Base-by-base conservation (phyloP, 805 yeast species). In the Debaryomyces hansenii region DNA sequence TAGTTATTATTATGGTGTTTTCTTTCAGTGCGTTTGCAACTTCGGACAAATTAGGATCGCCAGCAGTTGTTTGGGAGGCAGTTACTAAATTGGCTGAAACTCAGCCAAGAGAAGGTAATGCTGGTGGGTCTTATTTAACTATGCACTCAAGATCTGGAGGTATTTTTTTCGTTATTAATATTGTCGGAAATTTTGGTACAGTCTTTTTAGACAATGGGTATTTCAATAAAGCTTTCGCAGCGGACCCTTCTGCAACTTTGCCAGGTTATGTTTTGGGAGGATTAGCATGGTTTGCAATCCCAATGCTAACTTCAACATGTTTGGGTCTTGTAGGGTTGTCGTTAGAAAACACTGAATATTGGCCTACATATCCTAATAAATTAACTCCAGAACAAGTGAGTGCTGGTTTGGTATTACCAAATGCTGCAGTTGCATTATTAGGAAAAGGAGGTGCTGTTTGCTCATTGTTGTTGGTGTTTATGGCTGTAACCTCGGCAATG, bases 401-500 rank as follows among this genome's bases (percentile, higher is more conserved):
- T 51, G 85, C 91, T n/a, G 97, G 97, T 29, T 72, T 90, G 48
- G 90, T 82, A 8, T 70, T 86, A 46, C 89, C 89, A 7, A 80
- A 80, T 51, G 86, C 96, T 34, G 95, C 96, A 1, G 85, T 82
- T 36, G 89, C 96, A 0, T 69, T 90, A 36, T 74, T 90, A 67
- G 97, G 97, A 43, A 84, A 76, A 52, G 88, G 92, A 56, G 97
- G 97, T 51, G 96, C 95, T 4, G 91, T 82, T 40, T 91, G 91
- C 31, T 78, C 90, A 8, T 75, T 90, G 52, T 64, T 90, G 29
- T 69, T 90, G 74, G 80, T 90, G 9, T 90, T 90, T 66, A 87
- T 89, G 91, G 96, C 97, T 20, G 92, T 87, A 37, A 90, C 97
- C 0, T 86, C 95, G 40, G 96, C 97, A 20, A 82, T 88, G 79